phyloP scores from a whole-genome alignment of 2,329 filamentous ascomycete genomes.

The Monosporascus sp. region DNA sequence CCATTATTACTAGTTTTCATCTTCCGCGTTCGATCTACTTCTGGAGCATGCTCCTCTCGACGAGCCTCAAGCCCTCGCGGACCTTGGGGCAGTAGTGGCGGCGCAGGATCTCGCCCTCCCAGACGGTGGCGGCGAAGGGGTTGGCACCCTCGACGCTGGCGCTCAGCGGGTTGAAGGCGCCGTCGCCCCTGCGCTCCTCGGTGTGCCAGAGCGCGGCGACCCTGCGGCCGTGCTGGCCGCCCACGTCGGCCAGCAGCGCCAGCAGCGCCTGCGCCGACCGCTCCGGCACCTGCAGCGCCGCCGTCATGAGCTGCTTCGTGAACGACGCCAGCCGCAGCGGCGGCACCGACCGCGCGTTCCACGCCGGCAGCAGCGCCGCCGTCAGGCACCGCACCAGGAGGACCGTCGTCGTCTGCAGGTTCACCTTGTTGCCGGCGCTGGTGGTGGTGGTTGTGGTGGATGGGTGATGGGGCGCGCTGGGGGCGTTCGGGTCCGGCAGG shows the following conservation, averaged over 20 bases:
- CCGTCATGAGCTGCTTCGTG: slow-evolving; percentile 81
- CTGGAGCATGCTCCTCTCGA: slow-evolving; percentile 60
- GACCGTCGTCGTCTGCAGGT: slow-evolving; percentile 91
- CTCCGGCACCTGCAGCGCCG: slow-evolving; percentile 80
- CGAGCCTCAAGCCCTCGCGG: slow-evolving; percentile 62
- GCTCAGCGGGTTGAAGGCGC: slow-evolving; percentile 70
- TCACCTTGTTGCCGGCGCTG: slow-evolving; percentile 63
- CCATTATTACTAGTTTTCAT: not conserved
- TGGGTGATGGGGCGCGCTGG: slow-evolving; percentile 27
- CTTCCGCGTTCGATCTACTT: slow-evolving; percentile 3
- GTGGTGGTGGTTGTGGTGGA: slow-evolving; percentile 35
- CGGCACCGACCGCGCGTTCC: slow-evolving; percentile 69
- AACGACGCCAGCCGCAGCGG: slow-evolving; percentile 86
- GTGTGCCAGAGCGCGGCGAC: slow-evolving; percentile 87
- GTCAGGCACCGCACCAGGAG: slow-evolving; percentile 84
- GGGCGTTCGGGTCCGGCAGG: slow-evolving; percentile 58
- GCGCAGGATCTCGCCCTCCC: slow-evolving; percentile 86
- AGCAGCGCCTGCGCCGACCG: slow-evolving; percentile 80
- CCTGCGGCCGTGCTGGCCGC: slow-evolving; percentile 76
- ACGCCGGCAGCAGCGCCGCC: slow-evolving; percentile 70
- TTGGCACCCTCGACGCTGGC: slow-evolving; percentile 79
- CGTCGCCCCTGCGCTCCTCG: slow-evolving; percentile 88
- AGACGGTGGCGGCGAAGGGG: slow-evolving; percentile 82
- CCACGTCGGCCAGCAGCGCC: slow-evolving; percentile 70
- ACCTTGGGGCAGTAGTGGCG: slow-evolving; percentile 85